Conservation (phyloP, 139 green algal genomes). For the Desmodesmus armatus region DNA sequence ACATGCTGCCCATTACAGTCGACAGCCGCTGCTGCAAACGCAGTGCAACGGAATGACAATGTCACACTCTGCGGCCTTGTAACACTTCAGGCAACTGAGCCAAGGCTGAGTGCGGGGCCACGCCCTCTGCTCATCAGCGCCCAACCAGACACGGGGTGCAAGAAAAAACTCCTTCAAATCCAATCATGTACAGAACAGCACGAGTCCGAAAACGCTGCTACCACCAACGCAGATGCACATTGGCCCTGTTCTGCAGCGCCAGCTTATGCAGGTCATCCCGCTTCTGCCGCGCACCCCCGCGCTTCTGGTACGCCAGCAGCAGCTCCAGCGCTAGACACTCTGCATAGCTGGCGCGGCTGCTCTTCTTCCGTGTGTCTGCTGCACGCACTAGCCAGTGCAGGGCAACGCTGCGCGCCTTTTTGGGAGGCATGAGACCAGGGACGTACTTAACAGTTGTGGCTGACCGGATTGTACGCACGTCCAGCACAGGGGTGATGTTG, state of each 20-base stretch:
- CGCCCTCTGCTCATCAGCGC: too few relatives aligned
- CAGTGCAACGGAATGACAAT: too few relatives aligned
- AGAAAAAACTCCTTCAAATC: too few relatives aligned
- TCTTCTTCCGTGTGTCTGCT: constrained; percentile 24
- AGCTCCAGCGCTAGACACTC: constrained; percentile 63
- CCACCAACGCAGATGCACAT: constrained; percentile 50
- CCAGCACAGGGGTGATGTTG: constrained; percentile 44
- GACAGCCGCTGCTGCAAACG: too few relatives aligned
- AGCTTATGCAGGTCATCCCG: constrained; percentile 67
- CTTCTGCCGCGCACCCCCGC: constrained; percentile 54
- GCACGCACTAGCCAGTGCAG: constrained; percentile 59
- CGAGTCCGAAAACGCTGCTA: background rate
- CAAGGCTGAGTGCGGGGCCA: too few relatives aligned
- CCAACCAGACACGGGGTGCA: too few relatives aligned
- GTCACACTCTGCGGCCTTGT: too few relatives aligned
- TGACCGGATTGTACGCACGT: constrained; percentile 32
- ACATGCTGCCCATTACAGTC: too few relatives aligned
- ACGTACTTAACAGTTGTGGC: constrained; percentile 44
- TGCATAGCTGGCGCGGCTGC: constrained; percentile 10
- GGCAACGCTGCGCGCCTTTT: constrained; percentile 23
- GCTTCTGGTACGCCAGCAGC: constrained; percentile 60
- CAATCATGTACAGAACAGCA: background rate
- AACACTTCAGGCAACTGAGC: too few relatives aligned
- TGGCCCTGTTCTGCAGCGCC: constrained; percentile 58
- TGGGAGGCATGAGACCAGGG: constrained; percentile 37